Conservation (phyloP, 805 yeast species). For the Saturnispora ahearnii region DNA sequence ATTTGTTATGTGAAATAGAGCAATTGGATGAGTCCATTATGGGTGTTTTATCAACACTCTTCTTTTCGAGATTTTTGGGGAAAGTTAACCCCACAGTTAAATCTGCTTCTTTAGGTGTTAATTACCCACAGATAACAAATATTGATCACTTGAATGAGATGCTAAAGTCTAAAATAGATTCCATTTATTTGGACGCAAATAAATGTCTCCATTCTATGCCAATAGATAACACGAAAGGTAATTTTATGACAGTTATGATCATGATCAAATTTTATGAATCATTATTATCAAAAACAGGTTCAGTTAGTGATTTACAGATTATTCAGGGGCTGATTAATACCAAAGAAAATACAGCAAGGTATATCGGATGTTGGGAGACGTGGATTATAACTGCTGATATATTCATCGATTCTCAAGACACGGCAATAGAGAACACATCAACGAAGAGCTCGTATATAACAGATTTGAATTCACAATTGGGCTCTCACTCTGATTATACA, state of each 20-base stretch:
- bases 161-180: neutral
- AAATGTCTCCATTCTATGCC: too few species aligned
- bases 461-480: constrained; percentile 1
- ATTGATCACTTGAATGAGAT: neutral
- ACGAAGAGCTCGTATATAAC: neutral
- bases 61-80: constrained; percentile 64
- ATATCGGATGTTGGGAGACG: constrained; percentile 49
- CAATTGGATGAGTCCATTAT: constrained; percentile 46
- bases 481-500: neutral
- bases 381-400: constrained; percentile 53
- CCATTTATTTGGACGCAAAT: neutral
- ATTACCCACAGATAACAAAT: neutral
- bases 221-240: too few species aligned
- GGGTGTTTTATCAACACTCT: constrained; percentile 57
- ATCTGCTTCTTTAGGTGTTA: neutral
- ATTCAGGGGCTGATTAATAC: neutral
- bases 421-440: neutral
- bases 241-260: neutral
- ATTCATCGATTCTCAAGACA: constrained; percentile 17
- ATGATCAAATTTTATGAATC: constrained; percentile 17
- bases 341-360: neutral
- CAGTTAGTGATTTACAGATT: neutral
- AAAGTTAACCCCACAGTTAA: neutral
- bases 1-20: constrained; percentile 41
- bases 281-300: constrained; percentile 10